Evolutionary conservation across 768 basidiomycete species (phyloP).

Genomic region (Pilatotrama ljubarskyi): DNA sequence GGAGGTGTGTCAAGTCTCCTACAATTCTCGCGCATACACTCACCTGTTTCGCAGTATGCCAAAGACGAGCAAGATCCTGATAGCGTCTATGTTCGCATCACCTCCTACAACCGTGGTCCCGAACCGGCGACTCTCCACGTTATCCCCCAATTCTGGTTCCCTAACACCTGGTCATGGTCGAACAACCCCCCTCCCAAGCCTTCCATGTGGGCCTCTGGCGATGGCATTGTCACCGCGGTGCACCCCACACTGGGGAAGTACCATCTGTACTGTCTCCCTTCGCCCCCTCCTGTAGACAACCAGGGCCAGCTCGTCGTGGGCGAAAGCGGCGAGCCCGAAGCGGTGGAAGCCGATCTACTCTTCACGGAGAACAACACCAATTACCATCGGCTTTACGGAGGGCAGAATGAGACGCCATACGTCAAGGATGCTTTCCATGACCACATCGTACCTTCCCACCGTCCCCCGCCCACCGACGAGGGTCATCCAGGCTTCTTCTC

Average conservation of each 20-base stretch:
- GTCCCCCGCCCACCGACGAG: slow-evolving; percentile 53
- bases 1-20: slow-evolving; percentile 59
- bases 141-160: slow-evolving; percentile 95
- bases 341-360: slow-evolving; percentile 79
- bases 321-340: slow-evolving; percentile 50
- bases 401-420: slow-evolving; percentile 76
- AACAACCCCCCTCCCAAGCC: slow-evolving; percentile 66
- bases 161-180: slow-evolving; percentile 98
- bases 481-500: slow-evolving; percentile 40
- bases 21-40: slow-evolving; percentile 3
- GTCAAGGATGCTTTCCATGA: slow-evolving; percentile 99
- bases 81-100: slow-evolving; percentile 89
- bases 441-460: slow-evolving; percentile 88
- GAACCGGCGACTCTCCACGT: slow-evolving; percentile 93
- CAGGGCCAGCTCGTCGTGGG: slow-evolving; percentile 50
- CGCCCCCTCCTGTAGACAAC: slow-evolving; percentile 85
- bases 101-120: slow-evolving; percentile 94
- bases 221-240: slow-evolving; percentile 65
- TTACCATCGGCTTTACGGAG: slow-evolving; percentile 87
- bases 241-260: slow-evolving; percentile 77
- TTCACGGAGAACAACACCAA: slow-evolving; percentile 99
- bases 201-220: slow-evolving; percentile 52
- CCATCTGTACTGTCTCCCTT: slow-evolving; percentile 86
- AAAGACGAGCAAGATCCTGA: slow-evolving; percentile 94
- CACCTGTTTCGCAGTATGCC: slow-evolving; percentile 67